These are phyloP conservation scores for Nectriaceae sp. DNA, from an alignment of 2,329 filamentous ascomycete genomes.

Conservation along the genomic window DNA sequence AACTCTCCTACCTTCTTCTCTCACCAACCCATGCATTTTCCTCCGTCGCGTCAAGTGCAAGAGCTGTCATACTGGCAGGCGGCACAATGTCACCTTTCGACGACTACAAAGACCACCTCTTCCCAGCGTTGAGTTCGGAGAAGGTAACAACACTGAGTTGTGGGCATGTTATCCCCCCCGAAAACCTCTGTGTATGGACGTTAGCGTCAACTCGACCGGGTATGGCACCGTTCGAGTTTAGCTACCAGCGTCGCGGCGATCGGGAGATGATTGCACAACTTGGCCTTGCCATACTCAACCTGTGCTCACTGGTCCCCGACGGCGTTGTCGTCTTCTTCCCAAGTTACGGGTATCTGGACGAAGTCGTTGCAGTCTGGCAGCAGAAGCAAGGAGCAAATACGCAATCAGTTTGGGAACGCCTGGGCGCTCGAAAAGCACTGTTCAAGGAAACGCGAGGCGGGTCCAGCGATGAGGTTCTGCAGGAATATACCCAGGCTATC, in stretches of 20 bases:
- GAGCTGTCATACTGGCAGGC: conserved; percentile 87
- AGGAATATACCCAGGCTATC: conserved; percentile 72
- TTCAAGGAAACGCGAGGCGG: conserved; percentile 59
- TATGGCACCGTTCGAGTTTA: conserved; percentile 75
- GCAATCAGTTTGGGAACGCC: conserved; percentile 57
- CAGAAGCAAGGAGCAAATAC: conserved; percentile 27
- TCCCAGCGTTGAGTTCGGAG: conserved; percentile 67
- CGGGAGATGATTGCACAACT: conserved; percentile 71
- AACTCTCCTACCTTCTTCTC: conserved; percentile 82
- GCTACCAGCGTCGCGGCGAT: conserved; percentile 75
- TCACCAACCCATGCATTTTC: conserved; percentile 92
- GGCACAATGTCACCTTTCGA: conserved; percentile 98
- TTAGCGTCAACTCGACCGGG: conserved; percentile 50
- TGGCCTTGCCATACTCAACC: conserved; percentile 69
- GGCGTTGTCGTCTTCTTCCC: conserved; percentile 95
- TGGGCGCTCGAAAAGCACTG: conserved; percentile 61
- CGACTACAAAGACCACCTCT: conserved; percentile 85
- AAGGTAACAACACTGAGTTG: conserved; percentile 84
- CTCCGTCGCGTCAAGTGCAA: conserved; percentile 79
- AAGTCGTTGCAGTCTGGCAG: conserved; percentile 68
- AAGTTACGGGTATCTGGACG: conserved; percentile 86
- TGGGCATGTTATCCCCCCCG: conserved; percentile 85
- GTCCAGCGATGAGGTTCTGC: conserved; percentile 69
- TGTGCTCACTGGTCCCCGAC: conserved; percentile 77
- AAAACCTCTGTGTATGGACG: conserved; percentile 79